Evolutionary conservation across 495 filamentous ascomycete species (phyloP), one percentile per base, ranked within the genome.

Genomic region (Neurospora hispaniola): DNA sequence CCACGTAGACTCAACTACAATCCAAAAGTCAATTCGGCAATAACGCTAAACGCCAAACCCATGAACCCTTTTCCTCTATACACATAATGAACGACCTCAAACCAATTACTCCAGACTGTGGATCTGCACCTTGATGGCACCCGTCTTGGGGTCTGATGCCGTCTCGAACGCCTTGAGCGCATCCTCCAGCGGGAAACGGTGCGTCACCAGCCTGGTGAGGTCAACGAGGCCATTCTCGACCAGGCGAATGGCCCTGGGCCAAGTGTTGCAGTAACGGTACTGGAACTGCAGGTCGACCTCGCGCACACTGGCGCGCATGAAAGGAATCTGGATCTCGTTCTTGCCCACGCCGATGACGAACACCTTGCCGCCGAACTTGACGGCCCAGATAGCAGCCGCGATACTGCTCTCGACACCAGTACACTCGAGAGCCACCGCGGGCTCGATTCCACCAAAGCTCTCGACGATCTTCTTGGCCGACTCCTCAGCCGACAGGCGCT

Each of bases 271-370:
- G 84, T 97, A 97, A 71, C 95, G 89, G 84, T 98, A 97, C 86
- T 97, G 95, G 83, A 97, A 96, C 84, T 94, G 92, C 72, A 98
- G 82, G 80, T 97, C 95, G 77, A 98, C 90, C 84, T 98, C 95
- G 77, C 93, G 88, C 16, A 93, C 95, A 78, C 91, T 94, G 41
- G 93, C 85, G 75, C 93, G 86, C 93, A 97, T 97, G 82, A 97
- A 98, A 44, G 94, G 94, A 74, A 97, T 91, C 78, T 89, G 91
- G 86, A 97, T 94, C 88, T 97, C 93, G 78, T 93, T 93, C 89
- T 92, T 96, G 74, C 94, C 94, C 3, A 97, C 94, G 38, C 94
- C 94, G 75, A 96, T 94, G 66, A 97, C 90, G 77, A 97, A 97
- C 42, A 98, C 94, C 84, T 94, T 96, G 71, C 94, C 94, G 72